Base-by-base conservation (phyloP, 2,329 filamentous ascomycete species). In the Curvularia hawaiiensis region DNA sequence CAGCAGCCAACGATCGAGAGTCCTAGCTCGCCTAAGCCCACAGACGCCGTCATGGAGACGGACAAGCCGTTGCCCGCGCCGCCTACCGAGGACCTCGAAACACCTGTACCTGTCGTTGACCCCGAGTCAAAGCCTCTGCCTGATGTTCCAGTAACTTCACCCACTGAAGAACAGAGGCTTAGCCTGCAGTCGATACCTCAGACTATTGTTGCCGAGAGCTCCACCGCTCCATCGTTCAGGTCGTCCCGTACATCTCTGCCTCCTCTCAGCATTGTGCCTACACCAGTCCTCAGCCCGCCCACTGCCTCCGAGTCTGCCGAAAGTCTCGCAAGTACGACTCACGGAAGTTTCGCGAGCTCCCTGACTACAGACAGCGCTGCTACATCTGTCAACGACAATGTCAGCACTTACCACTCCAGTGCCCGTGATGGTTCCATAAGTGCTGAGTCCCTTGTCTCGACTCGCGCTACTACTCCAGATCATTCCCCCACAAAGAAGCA, bases 401-500 rank as follows among this genome's bases (percentile, higher is more conserved):
- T 85, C 68, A 91, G 88, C 73, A 93, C 91, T 3, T 93, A 90
- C 66, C 81, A 89, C 50, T 92, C 89, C 79, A 85, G 82, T 66
- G 78, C 83, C 54, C 88, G 90, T 31, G 90, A 92, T 66, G 97
- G 92, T 0, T 91, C 93, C 69, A 85, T 86, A 47, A 96, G 91
- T 74, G 82, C 91, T 30, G 75, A 92, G 2, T 97, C 94, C 1
- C 88, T 90, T 70, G 88, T 87, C 0, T 97, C 93, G 1, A 97
- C 93, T 2, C 83, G 93, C 54, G 93, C 92, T 16, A 96, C 92
- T 1, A 97, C 92, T 0, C 92, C 92, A 1, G 92, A 97, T 65
- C 79, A 81, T 76, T 83, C 68, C 68, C 81, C 64, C 2, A 73
- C 82, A 40, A 80, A 78, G 55, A 83, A 85, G 30, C 82, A 84